Percentiles rank a stretch among this genome's conserved stretches.
Evolutionary conservation across 1,284 basidiomycete species (phyloP).

Genomic region (Microbotryum scabiosae): DNA sequence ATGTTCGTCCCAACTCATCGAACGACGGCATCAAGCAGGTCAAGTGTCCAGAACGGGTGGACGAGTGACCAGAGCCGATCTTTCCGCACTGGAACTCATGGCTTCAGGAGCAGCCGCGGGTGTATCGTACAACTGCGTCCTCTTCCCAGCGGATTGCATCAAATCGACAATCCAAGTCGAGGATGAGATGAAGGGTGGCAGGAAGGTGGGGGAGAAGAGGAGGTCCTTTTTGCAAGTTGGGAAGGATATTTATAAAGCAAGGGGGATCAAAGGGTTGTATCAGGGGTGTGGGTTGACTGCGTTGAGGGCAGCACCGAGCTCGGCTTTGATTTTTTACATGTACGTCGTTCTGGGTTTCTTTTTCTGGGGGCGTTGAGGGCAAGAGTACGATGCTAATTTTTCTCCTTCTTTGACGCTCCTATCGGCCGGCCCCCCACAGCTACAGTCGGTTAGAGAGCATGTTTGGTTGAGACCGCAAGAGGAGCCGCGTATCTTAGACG

Average conservation of each 20-base stretch:
- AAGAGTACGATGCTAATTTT: fast-evolving
- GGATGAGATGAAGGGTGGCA: constrained; percentile 64
- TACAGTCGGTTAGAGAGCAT: constrained; percentile 34
- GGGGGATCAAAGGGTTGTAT: constrained; percentile 79
- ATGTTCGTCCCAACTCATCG: constrained; percentile 41
- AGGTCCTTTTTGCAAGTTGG: constrained; percentile 64
- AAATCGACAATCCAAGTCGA: constrained; percentile 94
- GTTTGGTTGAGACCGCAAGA: constrained; percentile 27
- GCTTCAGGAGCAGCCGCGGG: constrained; percentile 76
- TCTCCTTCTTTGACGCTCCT: background rate
- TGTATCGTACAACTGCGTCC: constrained; percentile 69
- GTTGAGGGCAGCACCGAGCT: constrained; percentile 75
- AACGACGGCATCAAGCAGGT: constrained; percentile 13
- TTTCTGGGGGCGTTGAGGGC: background rate
- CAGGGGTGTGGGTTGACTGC: constrained; percentile 90
- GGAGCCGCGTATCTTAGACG: too few species aligned
- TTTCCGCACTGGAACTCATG: constrained; percentile 72
- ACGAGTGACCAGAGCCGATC: constrained; percentile 46
- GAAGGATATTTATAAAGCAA: constrained; percentile 60
- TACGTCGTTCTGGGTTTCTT: constrained; percentile 36
- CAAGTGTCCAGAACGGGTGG: constrained; percentile 30
- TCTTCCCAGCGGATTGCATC: constrained; percentile 89
- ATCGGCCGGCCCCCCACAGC: constrained; percentile 1
- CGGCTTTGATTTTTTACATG: constrained; percentile 82
- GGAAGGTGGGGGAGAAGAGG: constrained; percentile 15